phyloP scores from a whole-genome alignment of 176 grass and related monocot genomes.

The Saccharum spontaneum region DNA sequence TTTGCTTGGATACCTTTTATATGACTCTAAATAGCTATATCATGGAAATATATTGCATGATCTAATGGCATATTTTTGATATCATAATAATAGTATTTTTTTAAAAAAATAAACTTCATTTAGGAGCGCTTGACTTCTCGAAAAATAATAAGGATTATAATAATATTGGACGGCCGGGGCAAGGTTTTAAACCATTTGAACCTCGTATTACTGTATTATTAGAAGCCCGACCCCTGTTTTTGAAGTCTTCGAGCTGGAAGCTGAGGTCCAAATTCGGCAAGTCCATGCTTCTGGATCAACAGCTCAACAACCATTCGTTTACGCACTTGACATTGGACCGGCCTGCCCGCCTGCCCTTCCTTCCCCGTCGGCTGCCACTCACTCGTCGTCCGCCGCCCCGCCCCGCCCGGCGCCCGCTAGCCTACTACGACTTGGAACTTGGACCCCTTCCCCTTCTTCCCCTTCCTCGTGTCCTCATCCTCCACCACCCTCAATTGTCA shows the following conservation, averaged over 20 bases:
- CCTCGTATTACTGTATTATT: not conserved
- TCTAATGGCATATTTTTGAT: too few species aligned
- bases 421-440: not conserved
- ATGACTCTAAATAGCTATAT: too few species aligned
- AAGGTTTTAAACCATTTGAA: not conserved
- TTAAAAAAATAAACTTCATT: too few species aligned
- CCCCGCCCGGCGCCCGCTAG: not conserved
- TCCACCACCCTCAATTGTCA: not conserved
- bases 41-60: too few species aligned
- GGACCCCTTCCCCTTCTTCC: not conserved
- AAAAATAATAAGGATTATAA: too few species aligned
- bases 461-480: not conserved
- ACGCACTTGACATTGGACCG: slow-evolving; percentile 6
- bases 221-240: not conserved
- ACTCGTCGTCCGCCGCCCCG: not conserved
- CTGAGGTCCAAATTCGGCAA: not conserved
- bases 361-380: not conserved
- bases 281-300: not conserved
- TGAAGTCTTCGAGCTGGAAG: not conserved
- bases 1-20: too few species aligned
- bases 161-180: not conserved
- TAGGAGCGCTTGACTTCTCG: too few species aligned
- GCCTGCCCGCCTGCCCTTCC: not conserved
- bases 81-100: too few species aligned
- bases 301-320: not conserved